Evolutionary conservation across 768 basidiomycete genomes (phyloP), one percentile per base, ranked within the genome.

Genomic region (Mycena leptocephala): DNA sequence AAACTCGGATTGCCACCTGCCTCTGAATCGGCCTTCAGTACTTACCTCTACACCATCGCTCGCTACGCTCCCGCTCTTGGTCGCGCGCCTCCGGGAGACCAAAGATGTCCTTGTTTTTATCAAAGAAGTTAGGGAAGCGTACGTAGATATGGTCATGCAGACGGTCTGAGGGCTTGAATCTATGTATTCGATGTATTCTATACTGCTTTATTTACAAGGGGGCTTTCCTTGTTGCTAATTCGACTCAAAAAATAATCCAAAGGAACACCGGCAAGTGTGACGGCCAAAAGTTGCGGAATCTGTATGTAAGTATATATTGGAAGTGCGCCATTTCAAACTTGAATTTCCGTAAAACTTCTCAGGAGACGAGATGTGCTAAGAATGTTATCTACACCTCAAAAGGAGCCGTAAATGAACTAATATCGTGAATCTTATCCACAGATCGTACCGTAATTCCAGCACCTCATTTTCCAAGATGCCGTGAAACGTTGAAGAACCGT

Each of bases 21-120:
- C 10, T 16, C 39, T 70, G 20, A 75, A 55, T 75, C n/a, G 66
- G 43, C 58, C 30, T 41, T 35, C 79, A 97, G 97, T 97, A 1
- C 90, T 95, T n/a, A 95, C 94, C 28, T 92, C 93, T 8, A 93
- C 93, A 10, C 96, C 96, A 0, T 88, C 89, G 11, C 86, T 97
- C 6, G 91, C 94, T 0, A 86, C 89, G 0, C 86, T 97, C 56
- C 90, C 93, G 0, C 89, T 94, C 22, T 85, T 97, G 9, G 85
- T 97, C 32, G 92, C 91, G 59, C 89, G 90, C 35, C 89, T 97
- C 51, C 96, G 96, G 80, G 89, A 91, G 26, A 91, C 93, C 5
- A 84, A 91, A 39, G 92, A 97, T 67, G 85, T 97, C 3, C 94
- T 92, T 78, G 84, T 80, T 2, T 97, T 98, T 81, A 92, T 97